These are phyloP conservation scores for Amauroascus niger DNA, from an alignment of 2,329 filamentous ascomycete species.

Conservation along the genomic window DNA sequence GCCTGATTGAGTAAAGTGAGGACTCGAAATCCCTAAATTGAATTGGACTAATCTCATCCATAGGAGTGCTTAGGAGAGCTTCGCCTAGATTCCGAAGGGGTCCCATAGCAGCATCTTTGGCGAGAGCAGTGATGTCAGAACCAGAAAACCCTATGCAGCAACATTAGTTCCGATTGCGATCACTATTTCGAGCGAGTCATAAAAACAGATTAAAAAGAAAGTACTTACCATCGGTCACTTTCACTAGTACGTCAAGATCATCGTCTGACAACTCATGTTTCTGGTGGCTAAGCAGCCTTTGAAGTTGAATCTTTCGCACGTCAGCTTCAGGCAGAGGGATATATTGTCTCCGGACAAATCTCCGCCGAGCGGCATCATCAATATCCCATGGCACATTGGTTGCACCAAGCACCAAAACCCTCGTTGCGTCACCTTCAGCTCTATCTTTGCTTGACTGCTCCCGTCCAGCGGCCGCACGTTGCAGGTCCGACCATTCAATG, in stretches of 20 bases:
- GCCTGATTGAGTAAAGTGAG: slow-evolving; percentile 74
- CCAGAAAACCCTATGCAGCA: slow-evolving; percentile 74
- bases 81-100: slow-evolving; percentile 84
- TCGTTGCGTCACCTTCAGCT: slow-evolving; percentile 67
- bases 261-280: slow-evolving; percentile 65
- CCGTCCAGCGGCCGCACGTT: slow-evolving; percentile 79
- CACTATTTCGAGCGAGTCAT: not conserved
- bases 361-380: slow-evolving; percentile 80
- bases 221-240: slow-evolving; percentile 66
- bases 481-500: slow-evolving; percentile 93
- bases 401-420: slow-evolving; percentile 85
- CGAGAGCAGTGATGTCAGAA: slow-evolving; percentile 89
- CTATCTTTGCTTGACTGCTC: slow-evolving; percentile 56
- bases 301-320: slow-evolving; percentile 69
- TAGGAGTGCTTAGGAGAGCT: slow-evolving; percentile 77
- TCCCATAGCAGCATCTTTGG: slow-evolving; percentile 97
- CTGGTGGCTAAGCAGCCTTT: slow-evolving; percentile 72
- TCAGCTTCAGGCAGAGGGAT: slow-evolving; percentile 83
- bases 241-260: slow-evolving; percentile 66
- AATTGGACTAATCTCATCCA: slow-evolving; percentile 89
- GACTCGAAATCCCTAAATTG: slow-evolving; percentile 71
- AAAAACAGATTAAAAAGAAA: not conserved
- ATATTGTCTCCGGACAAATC: slow-evolving; percentile 90
- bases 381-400: slow-evolving; percentile 98
- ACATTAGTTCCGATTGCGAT: slow-evolving; percentile 10